A percentile compares a stretch with the other conserved stretches of the same genome.
These are phyloP conservation scores for Penicillium angulare DNA, from an alignment of 495 filamentous ascomycete genomes.

Conservation along the genomic window DNA sequence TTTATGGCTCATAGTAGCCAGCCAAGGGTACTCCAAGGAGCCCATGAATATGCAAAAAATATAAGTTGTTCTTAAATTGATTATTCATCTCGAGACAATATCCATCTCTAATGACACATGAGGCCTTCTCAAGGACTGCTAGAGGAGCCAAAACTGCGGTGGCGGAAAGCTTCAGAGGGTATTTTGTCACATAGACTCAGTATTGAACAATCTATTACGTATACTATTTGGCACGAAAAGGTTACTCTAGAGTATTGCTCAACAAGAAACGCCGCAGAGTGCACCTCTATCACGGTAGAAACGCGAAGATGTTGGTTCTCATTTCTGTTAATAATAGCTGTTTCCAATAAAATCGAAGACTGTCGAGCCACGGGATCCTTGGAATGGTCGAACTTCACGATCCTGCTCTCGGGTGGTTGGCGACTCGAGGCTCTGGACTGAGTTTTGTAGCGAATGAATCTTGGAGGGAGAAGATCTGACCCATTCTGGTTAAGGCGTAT, in stretches of 20 bases:
- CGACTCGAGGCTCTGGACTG: neutral
- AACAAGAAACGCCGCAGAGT: neutral
- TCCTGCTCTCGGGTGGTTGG: neutral
- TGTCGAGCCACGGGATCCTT: neutral
- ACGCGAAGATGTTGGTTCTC: neutral
- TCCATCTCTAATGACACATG: no score
- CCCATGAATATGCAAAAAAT: no score
- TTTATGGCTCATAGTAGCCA: no score
- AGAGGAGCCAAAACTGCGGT: neutral
- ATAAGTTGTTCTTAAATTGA: no score
- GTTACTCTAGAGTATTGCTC: neutral
- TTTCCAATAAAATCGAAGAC: neutral
- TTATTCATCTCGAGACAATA: no score
- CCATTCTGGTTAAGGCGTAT: neutral
- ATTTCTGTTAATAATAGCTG: conserved; percentile 15
- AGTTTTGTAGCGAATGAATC: neutral
- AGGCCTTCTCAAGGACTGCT: no score
- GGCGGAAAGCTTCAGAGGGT: neutral
- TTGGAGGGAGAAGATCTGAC: neutral
- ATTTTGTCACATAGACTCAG: conserved; percentile 4
- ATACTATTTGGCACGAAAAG: neutral
- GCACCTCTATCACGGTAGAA: neutral
- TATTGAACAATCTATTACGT: neutral
- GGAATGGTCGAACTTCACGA: neutral
- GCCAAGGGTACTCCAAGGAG: no score